These are phyloP conservation scores for Blastosporella zonata DNA, from an alignment of 1,284 basidiomycete species.

Conservation along the genomic window DNA sequence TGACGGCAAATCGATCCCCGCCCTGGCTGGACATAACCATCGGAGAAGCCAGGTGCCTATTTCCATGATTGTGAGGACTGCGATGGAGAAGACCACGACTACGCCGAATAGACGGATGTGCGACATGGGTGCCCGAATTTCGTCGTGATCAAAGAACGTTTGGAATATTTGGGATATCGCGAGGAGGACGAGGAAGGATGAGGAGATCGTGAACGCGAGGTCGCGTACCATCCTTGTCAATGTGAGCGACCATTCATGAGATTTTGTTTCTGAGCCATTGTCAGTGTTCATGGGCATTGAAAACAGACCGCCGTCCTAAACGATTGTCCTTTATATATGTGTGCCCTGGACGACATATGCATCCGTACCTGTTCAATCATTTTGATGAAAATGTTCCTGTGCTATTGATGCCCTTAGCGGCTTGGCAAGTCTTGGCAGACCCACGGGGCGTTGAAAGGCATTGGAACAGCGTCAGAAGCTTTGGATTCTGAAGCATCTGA, in stretches of 20 bases:
- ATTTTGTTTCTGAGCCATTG: background rate
- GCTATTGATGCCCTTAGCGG: too few species aligned
- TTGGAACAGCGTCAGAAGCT: too few species aligned
- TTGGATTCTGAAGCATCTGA: too few species aligned
- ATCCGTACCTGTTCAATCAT: background rate
- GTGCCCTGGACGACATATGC: background rate
- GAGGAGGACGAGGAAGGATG: conserved; percentile 6
- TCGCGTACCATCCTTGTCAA: background rate
- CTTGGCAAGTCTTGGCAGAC: too few species aligned
- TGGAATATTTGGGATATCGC: background rate
- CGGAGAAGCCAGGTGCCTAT: background rate
- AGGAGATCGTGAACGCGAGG: conserved; percentile 1
- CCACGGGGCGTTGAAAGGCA: too few species aligned
- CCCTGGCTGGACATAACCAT: background rate
- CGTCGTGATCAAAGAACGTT: background rate
- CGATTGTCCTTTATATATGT: background rate
- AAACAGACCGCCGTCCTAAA: background rate
- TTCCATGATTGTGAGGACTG: conserved; percentile 6
- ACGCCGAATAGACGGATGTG: conserved; percentile 1
- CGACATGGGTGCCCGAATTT: background rate
- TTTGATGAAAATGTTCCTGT: background rate
- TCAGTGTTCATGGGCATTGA: background rate
- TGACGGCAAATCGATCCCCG: background rate
- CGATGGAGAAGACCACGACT: conserved; percentile 7
- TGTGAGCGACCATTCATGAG: background rate